Base-by-base conservation (phyloP, 2,329 filamentous ascomycete species). In the Paradendryphiella salina region DNA sequence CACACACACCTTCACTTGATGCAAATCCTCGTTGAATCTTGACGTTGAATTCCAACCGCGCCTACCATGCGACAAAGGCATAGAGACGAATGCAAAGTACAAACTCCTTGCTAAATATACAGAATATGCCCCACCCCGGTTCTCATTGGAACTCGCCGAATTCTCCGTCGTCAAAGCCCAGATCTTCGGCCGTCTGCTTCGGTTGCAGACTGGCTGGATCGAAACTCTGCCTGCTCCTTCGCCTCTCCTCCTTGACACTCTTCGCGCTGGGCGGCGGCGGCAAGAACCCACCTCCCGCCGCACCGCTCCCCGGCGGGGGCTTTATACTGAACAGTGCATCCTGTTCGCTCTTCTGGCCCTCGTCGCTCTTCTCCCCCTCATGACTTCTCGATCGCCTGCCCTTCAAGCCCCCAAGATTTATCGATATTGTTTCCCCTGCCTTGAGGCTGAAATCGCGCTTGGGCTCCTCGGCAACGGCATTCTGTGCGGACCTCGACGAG, bases 121-220 rank as follows among this genome's bases (percentile, higher is more conserved):
- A 44, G 34, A 46, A 38, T 43, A 32, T 40, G 31, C 21, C 48
- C 26, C 37, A 38, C 37, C 42, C 39, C 37, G 32, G 1, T 26
- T 21, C 14, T 62, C 64, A 82, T 65, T 82, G 79, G 75, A 95
- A 95, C 74, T 95, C 90, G 15, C 89, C 90, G 81, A 91, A 92
- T 67, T 93, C 87, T 1, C 90, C 90, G 69, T 96, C 89, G 65
- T 95, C 90, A 64, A 94, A 94, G 0, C 89, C 89, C 58, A 93
- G 66, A 51, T 90, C 85, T 66, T 85, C 71, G 13, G 77, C 76
- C 33, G 73, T 74, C 45, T 63, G 63, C 18, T 57, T 59, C 2
- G 50, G 46, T 38, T 54, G 52, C 26, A 35, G 18, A 31, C 38
- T 35, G 35, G 55, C 49, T 10, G 49, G 26, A 9, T 73, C 69